Evolutionary conservation across 768 basidiomycete genomes (phyloP).

Genomic region (Boletellus ananas): DNA sequence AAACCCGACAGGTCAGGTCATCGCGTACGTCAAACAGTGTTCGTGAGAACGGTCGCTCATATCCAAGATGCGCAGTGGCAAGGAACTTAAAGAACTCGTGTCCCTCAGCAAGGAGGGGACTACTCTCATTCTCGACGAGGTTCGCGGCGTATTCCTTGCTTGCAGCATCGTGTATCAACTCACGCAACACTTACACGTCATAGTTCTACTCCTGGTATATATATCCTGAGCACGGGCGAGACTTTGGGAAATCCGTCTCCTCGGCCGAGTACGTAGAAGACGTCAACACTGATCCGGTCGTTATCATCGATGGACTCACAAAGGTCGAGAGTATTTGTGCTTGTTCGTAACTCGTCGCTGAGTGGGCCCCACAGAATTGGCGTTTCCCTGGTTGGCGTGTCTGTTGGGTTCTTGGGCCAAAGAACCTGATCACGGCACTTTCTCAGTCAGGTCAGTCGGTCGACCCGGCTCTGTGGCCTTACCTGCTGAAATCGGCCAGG

Average conservation of each 20-base stretch:
- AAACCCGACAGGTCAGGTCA: slow-evolving; percentile 92
- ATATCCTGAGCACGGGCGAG: slow-evolving; percentile 73
- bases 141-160: slow-evolving; percentile 24
- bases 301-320: slow-evolving; percentile 90
- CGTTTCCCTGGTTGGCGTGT: slow-evolving; percentile 93
- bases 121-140: slow-evolving; percentile 84
- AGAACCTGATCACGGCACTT: slow-evolving; percentile 81
- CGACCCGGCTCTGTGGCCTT: not conserved
- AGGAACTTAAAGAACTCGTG: slow-evolving; percentile 80
- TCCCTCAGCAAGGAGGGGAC: slow-evolving; percentile 68
- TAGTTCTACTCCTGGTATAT: slow-evolving; percentile 97
- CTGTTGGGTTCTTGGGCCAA: slow-evolving; percentile 92
- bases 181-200: not conserved
- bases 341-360: not conserved
- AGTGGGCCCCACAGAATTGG: slow-evolving; percentile 64
- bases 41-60: slow-evolving; percentile 7
- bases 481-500: slow-evolving; percentile 34
- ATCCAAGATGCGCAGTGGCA: slow-evolving; percentile 46
- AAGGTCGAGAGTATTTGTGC: slow-evolving; percentile 48
- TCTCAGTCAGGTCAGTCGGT: slow-evolving; percentile 69
- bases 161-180: not conserved
- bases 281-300: slow-evolving; percentile 77
- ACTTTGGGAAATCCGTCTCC: slow-evolving; percentile 75
- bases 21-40: slow-evolving; percentile 42
- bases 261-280: slow-evolving; percentile 83